Evolutionary conservation across 148 eudicot genomes (phyloP), one percentile per base, ranked within the genome.

Genomic region (Tetragonia tetragonoides): DNA sequence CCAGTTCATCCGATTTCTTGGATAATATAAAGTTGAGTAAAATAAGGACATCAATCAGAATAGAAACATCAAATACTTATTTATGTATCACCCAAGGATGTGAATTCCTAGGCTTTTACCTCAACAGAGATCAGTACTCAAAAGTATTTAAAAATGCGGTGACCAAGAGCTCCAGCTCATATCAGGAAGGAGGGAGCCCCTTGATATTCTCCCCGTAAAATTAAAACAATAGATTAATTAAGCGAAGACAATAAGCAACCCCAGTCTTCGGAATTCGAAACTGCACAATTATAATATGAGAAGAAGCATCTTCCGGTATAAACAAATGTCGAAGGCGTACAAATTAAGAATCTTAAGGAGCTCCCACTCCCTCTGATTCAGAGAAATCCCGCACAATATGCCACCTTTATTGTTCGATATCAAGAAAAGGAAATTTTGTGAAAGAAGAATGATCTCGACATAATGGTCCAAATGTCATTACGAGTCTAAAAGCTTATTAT

Each of bases 41-140:
- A 78, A 81, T 83, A 80, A 70, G 78, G 80, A 76, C 81, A 76
- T 67, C 40, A 77, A 79, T 80, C 77, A 73, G 85, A 84, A 83
- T 81, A 82, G 80, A 73, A 86, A 81, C 76, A 87, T 84, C 87
- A 90, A 82, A 87, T 75, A 74, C 60, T 85, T 83, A 64, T 73
- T 72, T 83, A 82, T 76, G 68, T 83, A 69, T 68, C 75, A 80
- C 75, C 71, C 69, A 74, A 56, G 77, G 83, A 77, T 71, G 86
- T 80, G 68, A 75, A 72, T 73, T 74, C 82, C 90, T 41, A 84
- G 79, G 77, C 81, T 78, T 84, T 75, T 80, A 63, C 82, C 78
- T 56, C 61, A 71, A 68, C 23, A 46, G 57, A 73, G 69, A 74
- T 68, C 61, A 46, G 42, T 73, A 66, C 53, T 49, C 10, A 34